Evolutionary conservation across 305 asterid species (phyloP).

Genomic region (Stenogyne calaminthoides): DNA sequence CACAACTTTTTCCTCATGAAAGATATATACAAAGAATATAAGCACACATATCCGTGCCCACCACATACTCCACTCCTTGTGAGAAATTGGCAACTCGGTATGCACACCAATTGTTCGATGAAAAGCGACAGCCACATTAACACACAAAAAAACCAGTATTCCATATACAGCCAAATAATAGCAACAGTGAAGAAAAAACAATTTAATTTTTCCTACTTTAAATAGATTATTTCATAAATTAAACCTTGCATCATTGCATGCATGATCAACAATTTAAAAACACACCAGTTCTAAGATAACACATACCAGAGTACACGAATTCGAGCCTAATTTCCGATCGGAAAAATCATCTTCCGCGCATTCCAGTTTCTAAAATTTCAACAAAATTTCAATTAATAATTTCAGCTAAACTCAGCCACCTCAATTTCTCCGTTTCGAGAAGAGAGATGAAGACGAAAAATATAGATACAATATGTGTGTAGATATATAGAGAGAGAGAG

Average conservation of each 20-base stretch:
- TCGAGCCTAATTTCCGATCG: background rate
- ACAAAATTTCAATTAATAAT: background rate
- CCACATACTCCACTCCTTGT: slow-evolving; percentile 32
- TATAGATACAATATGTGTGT: background rate
- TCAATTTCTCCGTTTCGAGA: background rate
- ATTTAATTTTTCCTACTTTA: background rate
- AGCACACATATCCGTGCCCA: slow-evolving; percentile 46
- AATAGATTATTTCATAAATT: slow-evolving; percentile 3
- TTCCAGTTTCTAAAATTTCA: background rate
- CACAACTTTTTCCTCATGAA: slow-evolving; percentile 35
- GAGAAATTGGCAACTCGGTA: slow-evolving; percentile 32
- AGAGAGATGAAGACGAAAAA: background rate
- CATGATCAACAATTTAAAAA: slow-evolving; percentile 4
- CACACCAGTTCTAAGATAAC: background rate
- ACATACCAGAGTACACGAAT: slow-evolving; percentile 13
- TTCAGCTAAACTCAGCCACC: background rate
- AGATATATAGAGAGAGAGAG: background rate
- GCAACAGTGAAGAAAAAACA: background rate
- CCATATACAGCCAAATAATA: background rate
- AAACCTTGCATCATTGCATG: slow-evolving; percentile 26
- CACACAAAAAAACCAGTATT: background rate
- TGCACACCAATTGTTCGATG: slow-evolving; percentile 42
- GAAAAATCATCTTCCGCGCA: background rate
- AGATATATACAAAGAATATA: slow-evolving; percentile 38
- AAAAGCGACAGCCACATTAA: slow-evolving; percentile 42